Base-by-base conservation (phyloP, 257 asterid genomes). In the Solanum sejunctum region DNA sequence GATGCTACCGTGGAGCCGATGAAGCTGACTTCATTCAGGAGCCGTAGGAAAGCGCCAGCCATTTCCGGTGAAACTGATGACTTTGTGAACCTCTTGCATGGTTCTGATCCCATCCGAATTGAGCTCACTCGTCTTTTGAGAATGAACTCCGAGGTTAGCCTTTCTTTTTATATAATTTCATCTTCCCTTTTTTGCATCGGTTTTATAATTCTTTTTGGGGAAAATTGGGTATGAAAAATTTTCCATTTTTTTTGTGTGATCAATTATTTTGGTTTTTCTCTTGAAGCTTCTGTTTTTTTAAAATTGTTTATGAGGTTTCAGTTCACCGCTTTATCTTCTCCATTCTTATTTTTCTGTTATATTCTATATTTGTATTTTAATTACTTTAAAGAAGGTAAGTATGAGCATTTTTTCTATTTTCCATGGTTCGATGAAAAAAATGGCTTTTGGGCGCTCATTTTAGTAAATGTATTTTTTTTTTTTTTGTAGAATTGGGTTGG, bases 91-190 rank as follows among this genome's bases (percentile, higher is more conserved):
- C 90, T 93, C 10, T 85, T 93, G 85, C 98, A 93, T 86, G 98
- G 98, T 86, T 95, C 98, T 70, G 97, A 95, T 93, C 98, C 98
- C 4, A 91, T 95, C 85, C 96, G 97, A 79, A 87, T 93, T 67
- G 97, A 93, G 90, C 98, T 95, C 88, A 92, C 91, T 88, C 98
- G 97, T 88, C 98, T 95, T n/a, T n/a, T 21, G 98, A 95, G 12
- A 95, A 95, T 87, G 92, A 93, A 86, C 88, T 93, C 83, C 91
- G 97, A 93, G 98, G 98, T 95, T 52, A 26, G 28, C 63, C 80
- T 67, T 45, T 67, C 66, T 58, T 82, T 84, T 63, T 9, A 10
- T 18, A 23, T 2, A 32, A 32, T 43, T 75, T 63, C 23, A 56
- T 54, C 47, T 60, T 60, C 28, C 36, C 36, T 32, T 32, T 32